Conservation (phyloP, 2,329 filamentous ascomycete genomes). For the Scedosporium dehoogii region DNA sequence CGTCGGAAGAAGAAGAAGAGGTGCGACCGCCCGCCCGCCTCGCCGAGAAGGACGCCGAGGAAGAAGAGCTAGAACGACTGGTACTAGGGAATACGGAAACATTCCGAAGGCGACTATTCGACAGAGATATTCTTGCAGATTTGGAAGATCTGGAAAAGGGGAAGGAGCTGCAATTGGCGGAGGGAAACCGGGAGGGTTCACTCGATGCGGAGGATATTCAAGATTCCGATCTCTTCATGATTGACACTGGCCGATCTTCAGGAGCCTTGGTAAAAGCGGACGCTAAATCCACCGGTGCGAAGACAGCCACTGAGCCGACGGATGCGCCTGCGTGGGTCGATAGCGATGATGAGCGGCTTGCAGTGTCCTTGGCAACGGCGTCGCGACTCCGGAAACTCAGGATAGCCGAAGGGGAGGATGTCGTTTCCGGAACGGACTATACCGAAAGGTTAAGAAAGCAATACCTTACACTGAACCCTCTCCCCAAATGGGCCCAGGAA, state of each 20-base stretch:
- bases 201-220: constrained; percentile 46
- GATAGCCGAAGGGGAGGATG: constrained; percentile 69
- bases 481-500: constrained; percentile 49
- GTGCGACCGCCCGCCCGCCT: constrained; percentile 12
- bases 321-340: constrained; percentile 73
- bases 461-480: constrained; percentile 50
- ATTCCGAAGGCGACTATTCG: constrained; percentile 66
- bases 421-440: constrained; percentile 82
- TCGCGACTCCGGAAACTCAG: constrained; percentile 75
- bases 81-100: constrained; percentile 82
- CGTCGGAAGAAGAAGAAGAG: constrained; percentile 16
- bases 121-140: constrained; percentile 29
- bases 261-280: constrained; percentile 28
- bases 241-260: constrained; percentile 42
- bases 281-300: constrained; percentile 13
- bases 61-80: constrained; percentile 76
- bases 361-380: constrained; percentile 69
- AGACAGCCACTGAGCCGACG: constrained; percentile 5
- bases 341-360: constrained; percentile 85
- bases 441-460: constrained; percentile 69
- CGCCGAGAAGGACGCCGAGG: constrained; percentile 66
- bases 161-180: constrained; percentile 18
- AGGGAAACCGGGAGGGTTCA: constrained; percentile 15
- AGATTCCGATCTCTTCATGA: constrained; percentile 77
- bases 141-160: constrained; percentile 22